Evolutionary conservation across 2,329 filamentous ascomycete species (phyloP), one percentile per base, ranked within the genome.

Genomic region (Sclerotiophoma versabilis): DNA sequence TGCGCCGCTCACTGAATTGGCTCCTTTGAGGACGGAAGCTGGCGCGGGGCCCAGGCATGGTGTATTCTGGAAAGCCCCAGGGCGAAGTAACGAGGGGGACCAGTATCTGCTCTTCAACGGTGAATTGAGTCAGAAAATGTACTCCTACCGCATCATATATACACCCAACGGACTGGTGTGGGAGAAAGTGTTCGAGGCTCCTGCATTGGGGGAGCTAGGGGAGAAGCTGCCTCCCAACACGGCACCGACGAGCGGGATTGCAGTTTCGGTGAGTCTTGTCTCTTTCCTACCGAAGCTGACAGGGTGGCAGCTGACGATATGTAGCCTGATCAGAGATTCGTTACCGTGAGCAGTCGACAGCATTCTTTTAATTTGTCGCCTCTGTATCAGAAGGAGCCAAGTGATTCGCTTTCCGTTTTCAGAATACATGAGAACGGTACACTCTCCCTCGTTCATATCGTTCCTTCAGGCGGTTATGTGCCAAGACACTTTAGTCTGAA

Each of bases 401-500:
- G 75, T 0, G 87, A 90, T 69, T 83, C 87, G 0, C 75, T 92
- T 39, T 81, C 88, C 56, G 84, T 79, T 54, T 62, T 62, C 38
- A 38, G 30, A 0, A 47, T 60, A 15, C 42, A 52, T 1, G 20
- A 54, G 15, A 82, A 80, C 14, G 88, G 87, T 3, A 75, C 72
- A 0, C 78, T 91, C 27, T 73, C 65, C 0, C 79, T 84, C 43
- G 67, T 83, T 2, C 83, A 88, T 64, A 77, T 84, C 23, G 81
- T 81, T 14, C 79, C 87, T 0, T 82, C 86, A 1, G 87, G 87
- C 41, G 90, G 89, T 2, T 73, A 77, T 14, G 81, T 80, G 47
- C 89, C 89, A 0, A 81, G 89, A 19, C 87, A 89, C 20, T 88
- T 90, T 69, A 83, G 81, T 48, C 75, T 90, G 48, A 91, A 88